Evolutionary conservation across 176 grass and related monocot species (phyloP), one percentile per base, ranked within the genome.

Genomic region (Bonia amplexicaulis): DNA sequence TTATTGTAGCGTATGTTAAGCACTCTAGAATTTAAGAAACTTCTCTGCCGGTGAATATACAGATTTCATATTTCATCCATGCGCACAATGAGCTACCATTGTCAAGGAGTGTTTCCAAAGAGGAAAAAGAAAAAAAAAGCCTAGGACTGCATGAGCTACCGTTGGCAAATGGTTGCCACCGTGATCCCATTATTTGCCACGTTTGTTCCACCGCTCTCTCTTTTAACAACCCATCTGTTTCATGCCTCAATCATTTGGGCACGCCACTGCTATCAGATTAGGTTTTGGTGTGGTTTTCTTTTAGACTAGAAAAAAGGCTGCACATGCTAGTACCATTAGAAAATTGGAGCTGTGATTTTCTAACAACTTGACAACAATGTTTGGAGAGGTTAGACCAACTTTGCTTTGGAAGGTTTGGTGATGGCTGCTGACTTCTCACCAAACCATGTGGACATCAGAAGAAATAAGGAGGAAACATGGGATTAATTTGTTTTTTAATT

Each of bases 301-400:
- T 12, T 26, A 9, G 9, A n/a, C 44, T 3, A 44, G 47, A 57
- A 35, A 46, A 20, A 6, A 52, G 22, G 48, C 7, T 23, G 77
- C 79, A 72, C 79, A 86, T 86, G 78, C 57, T 0, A 23, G 7
- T 7, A 58, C 55, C 46, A 58, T 12, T 71, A 40, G 23, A 86
- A 66, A 86, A 12, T 0, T 19, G 5, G 64, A 57, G 37, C 73
- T 78, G 68, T 54, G 46, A 77, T 73, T 57, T 26, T 53, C 73
- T 33, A 86, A 73, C 88, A 53, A 78, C 78, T 71, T 78, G 84
- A 64, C 80, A 84, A 73, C 79, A 72, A 86, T 25, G 88, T 65
- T 78, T 78, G 7, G 47, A 59, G 65, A 77, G 42, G 88, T 86
- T 90, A 81, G 79, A 82, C 84, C 88, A 62, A 86, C 83, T 73